Evolutionary conservation across 192 early-diverging fungal genomes (phyloP), one percentile per base, ranked within the genome.

Genomic region (Obelidium mucronatum): DNA sequence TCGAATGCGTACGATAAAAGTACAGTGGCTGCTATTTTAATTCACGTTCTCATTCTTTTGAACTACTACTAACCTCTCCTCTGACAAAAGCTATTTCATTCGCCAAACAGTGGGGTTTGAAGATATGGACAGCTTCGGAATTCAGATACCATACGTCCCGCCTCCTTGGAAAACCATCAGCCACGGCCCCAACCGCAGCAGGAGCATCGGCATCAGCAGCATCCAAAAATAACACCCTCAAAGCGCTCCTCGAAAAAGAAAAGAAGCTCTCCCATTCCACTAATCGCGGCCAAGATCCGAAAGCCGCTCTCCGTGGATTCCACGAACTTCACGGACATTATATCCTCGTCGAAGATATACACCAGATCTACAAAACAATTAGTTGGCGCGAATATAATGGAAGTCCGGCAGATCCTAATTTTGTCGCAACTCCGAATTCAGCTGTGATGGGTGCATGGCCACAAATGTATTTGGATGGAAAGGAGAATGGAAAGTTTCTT

Each of bases 291-390:
- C 58, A 13, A 13, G 24, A 60, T 24, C 33, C 24, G 24, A 19
- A 6, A 13, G 24, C 13, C 1, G 6, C 24, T 13, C 58, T 40
- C 40, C 33, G 33, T 35, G 63, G 63, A 17, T 65, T 65, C 1
- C 8, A 33, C 11, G 17, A 35, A 65, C 63, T 69, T n/a, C 13
- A 30, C 2, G 67, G 67, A 11, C 13, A 22, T 17, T 69, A 24
- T 53, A 44, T 69, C 31, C 42, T 69, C 19, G 67, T 69, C 28
- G 67, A 69, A 53, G 67, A 69, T n/a, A 28, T 33, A 1, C 24
- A 6, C 19, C 67, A 69, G 26, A 19, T 24, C 8, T 30, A 69
- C 52, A 24, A 36, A 28, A 40, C 67, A 0, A 54, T 69, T 28
- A 11, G 17, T 22, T 52, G 22, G 0, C 11, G 48, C 11, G 67